phyloP scores from a whole-genome alignment of 768 basidiomycete species.

The Saitozyma sp. region DNA sequence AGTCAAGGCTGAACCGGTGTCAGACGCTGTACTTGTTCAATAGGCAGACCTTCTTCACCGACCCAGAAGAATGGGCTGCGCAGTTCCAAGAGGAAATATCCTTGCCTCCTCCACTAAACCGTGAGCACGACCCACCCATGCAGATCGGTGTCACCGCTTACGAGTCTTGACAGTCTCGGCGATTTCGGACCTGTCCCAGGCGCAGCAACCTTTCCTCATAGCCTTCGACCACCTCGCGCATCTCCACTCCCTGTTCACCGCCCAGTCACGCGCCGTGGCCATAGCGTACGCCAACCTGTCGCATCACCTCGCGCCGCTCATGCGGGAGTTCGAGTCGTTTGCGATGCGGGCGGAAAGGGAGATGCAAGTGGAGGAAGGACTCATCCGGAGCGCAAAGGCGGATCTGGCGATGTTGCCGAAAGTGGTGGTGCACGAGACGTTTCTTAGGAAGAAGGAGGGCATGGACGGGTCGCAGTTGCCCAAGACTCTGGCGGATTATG shows the following conservation, averaged over 20 bases:
- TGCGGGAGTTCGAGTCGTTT: slow-evolving; percentile 32
- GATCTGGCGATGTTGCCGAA: slow-evolving; percentile 40
- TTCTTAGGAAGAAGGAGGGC: slow-evolving; percentile 23
- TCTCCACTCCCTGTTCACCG: slow-evolving; percentile 39
- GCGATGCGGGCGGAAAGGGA: slow-evolving; percentile 32
- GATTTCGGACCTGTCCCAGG: slow-evolving; percentile 15
- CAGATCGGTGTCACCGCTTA: background rate
- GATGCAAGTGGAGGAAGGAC: slow-evolving; percentile 25
- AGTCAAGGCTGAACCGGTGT: slow-evolving; percentile 10
- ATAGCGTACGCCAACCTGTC: slow-evolving; percentile 42
- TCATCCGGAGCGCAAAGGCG: slow-evolving; percentile 25
- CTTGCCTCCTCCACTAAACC: slow-evolving; percentile 35
- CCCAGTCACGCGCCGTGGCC: slow-evolving; percentile 34
- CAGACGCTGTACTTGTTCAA: slow-evolving; percentile 42
- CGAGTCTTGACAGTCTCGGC: slow-evolving; percentile 12
- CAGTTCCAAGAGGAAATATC: slow-evolving; percentile 35
- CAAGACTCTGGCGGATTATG: slow-evolving; percentile 46
- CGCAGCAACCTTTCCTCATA: slow-evolving; percentile 37
- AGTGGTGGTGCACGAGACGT: slow-evolving; percentile 27
- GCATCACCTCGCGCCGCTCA: slow-evolving; percentile 38
- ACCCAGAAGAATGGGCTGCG: slow-evolving; percentile 41
- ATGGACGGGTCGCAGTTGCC: background rate
- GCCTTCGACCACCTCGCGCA: slow-evolving; percentile 41
- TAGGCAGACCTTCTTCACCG: slow-evolving; percentile 43
- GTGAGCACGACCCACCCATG: slow-evolving; percentile 19